A percentile compares a stretch with the other conserved stretches of the same genome.
These are phyloP conservation scores for Globisporangium solare DNA, from an alignment of 352 stramenopile genomes.

Conservation along the genomic window DNA sequence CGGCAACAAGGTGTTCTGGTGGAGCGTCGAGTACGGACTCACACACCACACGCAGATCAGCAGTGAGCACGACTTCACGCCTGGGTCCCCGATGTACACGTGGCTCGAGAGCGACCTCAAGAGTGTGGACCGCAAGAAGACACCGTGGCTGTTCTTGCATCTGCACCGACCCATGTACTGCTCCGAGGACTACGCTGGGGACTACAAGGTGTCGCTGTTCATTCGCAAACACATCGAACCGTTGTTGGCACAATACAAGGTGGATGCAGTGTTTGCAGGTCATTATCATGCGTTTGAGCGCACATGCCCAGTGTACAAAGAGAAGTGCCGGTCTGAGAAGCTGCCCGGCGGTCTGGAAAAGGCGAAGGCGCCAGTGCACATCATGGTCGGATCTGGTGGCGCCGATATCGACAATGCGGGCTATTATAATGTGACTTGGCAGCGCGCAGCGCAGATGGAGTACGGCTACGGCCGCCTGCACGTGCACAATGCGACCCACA, in stretches of 20 bases:
- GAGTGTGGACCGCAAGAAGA: constrained; percentile 76
- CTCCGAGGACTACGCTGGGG: constrained; percentile 26
- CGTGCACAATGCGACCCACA: constrained; percentile 52
- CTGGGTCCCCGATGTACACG: constrained; percentile 78
- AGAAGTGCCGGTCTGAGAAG: constrained; percentile 57
- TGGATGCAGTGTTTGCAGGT: constrained; percentile 88
- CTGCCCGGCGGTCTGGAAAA: constrained; percentile 21
- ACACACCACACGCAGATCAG: constrained; percentile 89
- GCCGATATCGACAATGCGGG: constrained; percentile 56
- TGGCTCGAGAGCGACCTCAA: constrained; percentile 83
- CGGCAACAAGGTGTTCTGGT: constrained; percentile 75
- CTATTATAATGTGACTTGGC: constrained; percentile 56
- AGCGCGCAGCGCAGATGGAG: constrained; percentile 54
- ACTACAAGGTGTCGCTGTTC: constrained; percentile 36
- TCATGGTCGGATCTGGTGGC: constrained; percentile 81
- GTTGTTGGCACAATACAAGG: constrained; percentile 60
- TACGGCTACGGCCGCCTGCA: constrained; percentile 76
- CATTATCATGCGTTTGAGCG: constrained; percentile 92
- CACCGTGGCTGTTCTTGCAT: constrained; percentile 91
- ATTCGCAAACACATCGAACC: constrained; percentile 41
- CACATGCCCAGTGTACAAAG: constrained; percentile 78
- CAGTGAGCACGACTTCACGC: constrained; percentile 86
- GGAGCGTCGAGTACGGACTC: constrained; percentile 83
- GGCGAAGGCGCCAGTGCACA: constrained; percentile 63
- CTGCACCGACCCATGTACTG: constrained; percentile 86